phyloP scores from a whole-genome alignment of 306 rosid species.

The Casuarina equisetifolia region DNA sequence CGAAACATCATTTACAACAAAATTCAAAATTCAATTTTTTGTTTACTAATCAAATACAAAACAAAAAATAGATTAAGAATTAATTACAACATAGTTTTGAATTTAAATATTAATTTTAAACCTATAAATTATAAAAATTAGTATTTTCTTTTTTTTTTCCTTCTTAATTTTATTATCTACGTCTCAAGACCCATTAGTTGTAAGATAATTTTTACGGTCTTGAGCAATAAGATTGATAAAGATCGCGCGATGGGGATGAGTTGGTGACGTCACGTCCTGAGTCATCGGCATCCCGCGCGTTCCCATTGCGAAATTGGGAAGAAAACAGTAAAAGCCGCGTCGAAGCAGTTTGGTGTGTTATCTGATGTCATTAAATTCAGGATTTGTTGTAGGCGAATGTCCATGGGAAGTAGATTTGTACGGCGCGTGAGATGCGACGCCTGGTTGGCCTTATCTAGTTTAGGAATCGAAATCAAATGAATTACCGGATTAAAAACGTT shows the following conservation, averaged over 20 bases:
- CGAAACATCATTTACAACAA: no score
- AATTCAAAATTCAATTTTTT: no score
- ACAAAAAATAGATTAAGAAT: no score
- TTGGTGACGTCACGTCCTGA: neutral
- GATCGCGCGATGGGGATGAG: neutral
- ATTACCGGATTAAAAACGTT: no score
- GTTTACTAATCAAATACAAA: no score
- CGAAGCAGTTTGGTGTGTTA: neutral
- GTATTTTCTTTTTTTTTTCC: no score
- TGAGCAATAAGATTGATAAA: neutral
- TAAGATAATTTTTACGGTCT: no score
- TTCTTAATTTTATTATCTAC: no score
- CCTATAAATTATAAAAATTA: no score
- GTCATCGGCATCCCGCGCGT: neutral
- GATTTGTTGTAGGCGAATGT: neutral
- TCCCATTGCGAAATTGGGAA: neutral
- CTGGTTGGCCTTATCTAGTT: neutral
- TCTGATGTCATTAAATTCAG: neutral
- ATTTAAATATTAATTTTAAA: no score
- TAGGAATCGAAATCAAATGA: neutral
- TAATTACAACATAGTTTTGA: no score
- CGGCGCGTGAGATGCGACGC: neutral
- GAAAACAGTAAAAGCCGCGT: neutral
- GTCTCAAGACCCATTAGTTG: no score
- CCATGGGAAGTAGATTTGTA: neutral